Evolutionary conservation across 257 asterid genomes (phyloP).

Genomic region (Solanum commersonii): DNA sequence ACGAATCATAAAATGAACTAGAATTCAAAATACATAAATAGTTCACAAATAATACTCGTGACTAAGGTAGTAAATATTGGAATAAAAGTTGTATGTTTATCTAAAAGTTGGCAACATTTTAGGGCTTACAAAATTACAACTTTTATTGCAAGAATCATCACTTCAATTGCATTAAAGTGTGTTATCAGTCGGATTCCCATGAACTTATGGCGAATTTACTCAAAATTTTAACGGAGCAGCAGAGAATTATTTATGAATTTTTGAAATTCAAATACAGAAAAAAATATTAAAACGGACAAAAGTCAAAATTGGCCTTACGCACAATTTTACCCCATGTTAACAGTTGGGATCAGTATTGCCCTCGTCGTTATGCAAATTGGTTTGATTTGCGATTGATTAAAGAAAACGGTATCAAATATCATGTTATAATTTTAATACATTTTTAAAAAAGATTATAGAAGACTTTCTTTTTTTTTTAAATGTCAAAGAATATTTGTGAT

Average conservation of each 20-base stretch:
- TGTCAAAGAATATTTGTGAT: background rate
- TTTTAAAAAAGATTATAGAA: background rate
- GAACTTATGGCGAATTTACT: background rate
- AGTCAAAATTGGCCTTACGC: background rate
- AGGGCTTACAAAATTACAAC: background rate
- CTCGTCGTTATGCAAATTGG: background rate
- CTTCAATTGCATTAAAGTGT: background rate
- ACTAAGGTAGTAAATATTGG: background rate
- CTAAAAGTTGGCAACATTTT: background rate
- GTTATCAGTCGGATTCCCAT: background rate
- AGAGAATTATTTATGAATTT: background rate
- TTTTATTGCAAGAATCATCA: background rate
- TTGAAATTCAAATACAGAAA: background rate
- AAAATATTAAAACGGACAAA: too few species aligned
- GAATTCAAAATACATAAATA: background rate
- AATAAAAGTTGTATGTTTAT: background rate
- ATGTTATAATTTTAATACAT: background rate
- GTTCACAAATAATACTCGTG: background rate
- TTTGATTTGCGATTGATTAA: too few species aligned
- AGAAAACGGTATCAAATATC: background rate
- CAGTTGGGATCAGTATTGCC: background rate
- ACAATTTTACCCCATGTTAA: background rate
- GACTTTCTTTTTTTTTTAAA: background rate
- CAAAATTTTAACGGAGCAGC: background rate
- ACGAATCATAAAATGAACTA: background rate